These are phyloP conservation scores for Zygoascus sp. DNA, from an alignment of 1,139 yeast species.

Conservation along the genomic window DNA sequence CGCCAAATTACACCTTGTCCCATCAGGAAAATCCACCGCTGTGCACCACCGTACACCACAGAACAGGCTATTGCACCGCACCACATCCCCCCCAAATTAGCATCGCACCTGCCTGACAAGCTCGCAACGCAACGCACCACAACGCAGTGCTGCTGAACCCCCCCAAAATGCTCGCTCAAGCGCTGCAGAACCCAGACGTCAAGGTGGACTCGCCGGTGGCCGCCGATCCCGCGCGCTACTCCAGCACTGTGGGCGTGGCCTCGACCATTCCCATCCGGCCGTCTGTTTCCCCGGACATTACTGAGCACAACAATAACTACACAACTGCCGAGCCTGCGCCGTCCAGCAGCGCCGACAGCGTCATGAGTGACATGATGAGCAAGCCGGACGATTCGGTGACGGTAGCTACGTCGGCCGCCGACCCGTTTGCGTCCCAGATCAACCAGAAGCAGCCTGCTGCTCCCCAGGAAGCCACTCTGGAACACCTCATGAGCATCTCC, in stretches of 20 bases:
- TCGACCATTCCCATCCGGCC: slow-evolving; percentile 1
- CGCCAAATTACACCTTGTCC: slow-evolving; percentile 2
- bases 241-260: no score
- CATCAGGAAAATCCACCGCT: neutral
- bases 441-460: neutral
- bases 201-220: no score
- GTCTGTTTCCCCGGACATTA: neutral
- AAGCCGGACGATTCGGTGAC: neutral
- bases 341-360: slow-evolving; percentile 10
- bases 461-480: neutral
- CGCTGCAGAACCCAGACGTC: neutral
- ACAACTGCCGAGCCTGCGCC: slow-evolving; percentile 9
- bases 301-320: neutral
- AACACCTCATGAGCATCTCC: slow-evolving; percentile 5
- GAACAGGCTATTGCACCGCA: no score
- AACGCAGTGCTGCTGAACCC: no score
- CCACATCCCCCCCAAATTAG: neutral
- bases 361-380: slow-evolving; percentile 10
- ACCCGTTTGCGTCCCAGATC: slow-evolving; percentile 1
- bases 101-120: no score
- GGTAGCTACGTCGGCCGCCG: neutral
- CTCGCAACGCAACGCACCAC: no score
- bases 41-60: no score
- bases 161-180: neutral
- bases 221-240: no score